Percentiles rank a stretch among this genome's conserved stretches.
These are phyloP conservation scores for Chaetomiaceae sp. DNA, from an alignment of 2,329 filamentous ascomycete genomes.

Conservation along the genomic window DNA sequence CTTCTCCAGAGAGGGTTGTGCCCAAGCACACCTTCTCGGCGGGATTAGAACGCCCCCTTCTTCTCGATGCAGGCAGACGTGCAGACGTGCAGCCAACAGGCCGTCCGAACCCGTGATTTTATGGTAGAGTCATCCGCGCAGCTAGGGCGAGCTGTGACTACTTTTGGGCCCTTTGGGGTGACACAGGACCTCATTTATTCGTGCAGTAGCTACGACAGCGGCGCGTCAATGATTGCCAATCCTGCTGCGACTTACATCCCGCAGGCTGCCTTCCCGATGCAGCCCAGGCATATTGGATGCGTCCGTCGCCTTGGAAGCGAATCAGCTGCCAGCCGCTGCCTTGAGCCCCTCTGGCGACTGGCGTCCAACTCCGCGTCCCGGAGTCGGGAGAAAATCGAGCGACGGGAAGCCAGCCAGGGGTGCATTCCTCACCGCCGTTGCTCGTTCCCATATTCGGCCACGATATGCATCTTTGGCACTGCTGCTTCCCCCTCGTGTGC, in stretches of 20 bases:
- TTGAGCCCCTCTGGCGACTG: not conserved
- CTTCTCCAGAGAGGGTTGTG: too few relatives aligned
- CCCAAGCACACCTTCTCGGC: too few relatives aligned
- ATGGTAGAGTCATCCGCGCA: too few relatives aligned
- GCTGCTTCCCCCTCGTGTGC: slow-evolving; percentile 9
- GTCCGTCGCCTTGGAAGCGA: slow-evolving; percentile 17
- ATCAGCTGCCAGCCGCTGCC: slow-evolving; percentile 1
- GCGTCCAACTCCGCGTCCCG: not conserved
- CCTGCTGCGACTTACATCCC: not conserved
- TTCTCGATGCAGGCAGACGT: too few relatives aligned
- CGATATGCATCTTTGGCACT: not conserved
- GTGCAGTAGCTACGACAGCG: not conserved
- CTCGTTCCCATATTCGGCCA: slow-evolving; percentile 6
- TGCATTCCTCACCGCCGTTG: slow-evolving; percentile 12
- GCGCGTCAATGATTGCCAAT: too few relatives aligned
- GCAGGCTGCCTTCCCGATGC: not conserved
- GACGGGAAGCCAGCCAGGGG: not conserved
- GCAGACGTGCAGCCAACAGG: too few relatives aligned
- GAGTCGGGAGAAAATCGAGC: slow-evolving; percentile 4
- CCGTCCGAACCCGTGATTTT: too few relatives aligned
- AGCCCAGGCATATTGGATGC: slow-evolving; percentile 6
- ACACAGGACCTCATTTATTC: too few relatives aligned
- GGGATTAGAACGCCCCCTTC: too few relatives aligned
- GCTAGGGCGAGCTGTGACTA: too few relatives aligned
- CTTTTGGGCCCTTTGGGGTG: too few relatives aligned